A percentile compares a stretch with the other conserved stretches of the same genome.
These are phyloP conservation scores for Cladosporium sp. DNA, from an alignment of 2,329 filamentous ascomycete genomes.

Conservation along the genomic window DNA sequence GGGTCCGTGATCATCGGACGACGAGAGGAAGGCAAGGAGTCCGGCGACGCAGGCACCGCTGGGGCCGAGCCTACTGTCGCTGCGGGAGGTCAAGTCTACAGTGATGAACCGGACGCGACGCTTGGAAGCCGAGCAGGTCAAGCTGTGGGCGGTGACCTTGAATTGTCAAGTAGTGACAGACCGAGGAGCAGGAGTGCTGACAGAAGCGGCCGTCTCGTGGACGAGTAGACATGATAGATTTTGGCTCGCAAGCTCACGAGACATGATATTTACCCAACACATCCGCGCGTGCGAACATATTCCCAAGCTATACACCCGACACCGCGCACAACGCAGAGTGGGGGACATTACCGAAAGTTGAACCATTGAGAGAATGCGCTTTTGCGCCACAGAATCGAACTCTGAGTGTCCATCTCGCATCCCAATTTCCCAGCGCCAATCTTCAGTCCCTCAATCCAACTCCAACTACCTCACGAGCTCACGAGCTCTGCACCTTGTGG, in stretches of 20 bases:
- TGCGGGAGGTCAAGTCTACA: conserved; percentile 16
- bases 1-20: conserved; percentile 73
- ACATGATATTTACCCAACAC: no score
- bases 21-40: conserved; percentile 51
- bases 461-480: not conserved
- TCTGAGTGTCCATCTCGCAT: not conserved
- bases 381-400: no score
- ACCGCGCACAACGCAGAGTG: no score
- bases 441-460: not conserved
- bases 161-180: conserved; percentile 1
- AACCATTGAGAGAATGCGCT: no score
- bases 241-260: no score
- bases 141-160: conserved; percentile 1
- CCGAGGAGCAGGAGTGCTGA: conserved; percentile 7
- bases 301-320: no score
- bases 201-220: not conserved
- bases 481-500: conserved; percentile 71
- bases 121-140: not conserved
- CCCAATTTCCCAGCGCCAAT: not conserved
- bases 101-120: conserved; percentile 29
- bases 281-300: no score
- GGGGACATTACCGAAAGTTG: no score
- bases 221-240: not conserved
- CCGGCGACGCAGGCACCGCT: conserved; percentile 16
- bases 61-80: conserved; percentile 16